phyloP scores from a whole-genome alignment of 306 rosid species.

The Dalbergia cultrata region DNA sequence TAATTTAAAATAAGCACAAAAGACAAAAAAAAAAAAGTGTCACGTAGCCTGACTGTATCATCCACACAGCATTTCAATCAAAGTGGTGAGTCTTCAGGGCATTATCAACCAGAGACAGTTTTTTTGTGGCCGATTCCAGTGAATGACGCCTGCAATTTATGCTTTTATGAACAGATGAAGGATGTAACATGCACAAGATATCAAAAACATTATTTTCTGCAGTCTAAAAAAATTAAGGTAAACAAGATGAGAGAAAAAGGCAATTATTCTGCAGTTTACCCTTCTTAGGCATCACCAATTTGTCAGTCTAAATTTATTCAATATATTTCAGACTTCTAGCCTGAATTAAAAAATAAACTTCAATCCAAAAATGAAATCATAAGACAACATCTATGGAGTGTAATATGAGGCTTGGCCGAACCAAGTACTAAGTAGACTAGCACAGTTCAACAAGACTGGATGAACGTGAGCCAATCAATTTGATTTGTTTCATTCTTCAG shows the following conservation, averaged over 20 bases:
- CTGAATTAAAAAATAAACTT: neutral
- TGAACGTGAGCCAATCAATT: too few relatives aligned
- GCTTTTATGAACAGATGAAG: constrained; percentile 31
- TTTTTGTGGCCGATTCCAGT: constrained; percentile 33
- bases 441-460: too few relatives aligned
- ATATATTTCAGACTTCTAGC: constrained; percentile 17
- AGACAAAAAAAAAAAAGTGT: neutral
- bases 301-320: neutral
- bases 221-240: constrained; percentile 3
- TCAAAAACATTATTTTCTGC: neutral
- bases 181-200: neutral
- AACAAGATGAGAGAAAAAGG: neutral
- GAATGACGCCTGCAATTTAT: constrained; percentile 46
- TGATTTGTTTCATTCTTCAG: too few relatives aligned
- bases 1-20: constrained; percentile 15
- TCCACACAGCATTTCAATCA: constrained; percentile 29
- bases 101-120: constrained; percentile 39
- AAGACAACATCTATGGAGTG: neutral
- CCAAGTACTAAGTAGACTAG: too few relatives aligned
- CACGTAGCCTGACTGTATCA: neutral
- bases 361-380: neutral
- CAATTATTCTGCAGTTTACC: neutral
- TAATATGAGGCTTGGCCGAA: too few relatives aligned
- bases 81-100: constrained; percentile 24
- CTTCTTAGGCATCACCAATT: neutral